These are phyloP conservation scores for Dispira simplex DNA, from an alignment of 192 early-diverging fungal species.

Conservation along the genomic window DNA sequence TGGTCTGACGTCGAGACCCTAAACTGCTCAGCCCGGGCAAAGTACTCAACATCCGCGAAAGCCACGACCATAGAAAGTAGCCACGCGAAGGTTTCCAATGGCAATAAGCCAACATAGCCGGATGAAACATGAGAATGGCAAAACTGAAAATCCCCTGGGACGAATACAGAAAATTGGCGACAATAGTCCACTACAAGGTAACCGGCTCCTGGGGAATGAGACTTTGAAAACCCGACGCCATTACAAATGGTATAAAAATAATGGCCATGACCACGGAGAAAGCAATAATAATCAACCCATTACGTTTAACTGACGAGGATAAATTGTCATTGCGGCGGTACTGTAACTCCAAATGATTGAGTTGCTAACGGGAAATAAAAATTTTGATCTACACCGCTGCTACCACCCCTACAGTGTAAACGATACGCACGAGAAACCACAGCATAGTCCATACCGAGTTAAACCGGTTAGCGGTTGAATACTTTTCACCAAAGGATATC, in stretches of 20 bases:
- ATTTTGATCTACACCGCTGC: background rate
- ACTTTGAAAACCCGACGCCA: background rate
- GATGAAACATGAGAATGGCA: background rate
- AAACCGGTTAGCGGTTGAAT: background rate
- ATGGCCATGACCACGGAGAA: background rate
- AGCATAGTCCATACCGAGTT: background rate
- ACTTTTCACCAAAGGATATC: background rate
- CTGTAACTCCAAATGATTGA: background rate
- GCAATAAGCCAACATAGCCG: background rate
- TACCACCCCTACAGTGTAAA: background rate
- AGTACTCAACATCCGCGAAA: background rate
- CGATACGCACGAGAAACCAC: background rate
- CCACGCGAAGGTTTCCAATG: background rate
- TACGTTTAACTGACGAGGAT: background rate
- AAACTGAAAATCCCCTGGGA: background rate
- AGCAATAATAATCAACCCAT: background rate
- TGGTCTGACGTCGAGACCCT: background rate
- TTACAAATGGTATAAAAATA: background rate
- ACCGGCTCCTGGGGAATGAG: background rate
- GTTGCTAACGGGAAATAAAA: background rate
- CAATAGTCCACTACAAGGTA: background rate
- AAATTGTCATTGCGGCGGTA: background rate
- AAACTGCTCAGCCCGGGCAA: background rate
- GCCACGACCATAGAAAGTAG: background rate
- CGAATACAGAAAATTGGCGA: background rate